These are phyloP conservation scores for Candida dubliniensis DNA, from an alignment of 1,139 yeast species.

Conservation along the genomic window DNA sequence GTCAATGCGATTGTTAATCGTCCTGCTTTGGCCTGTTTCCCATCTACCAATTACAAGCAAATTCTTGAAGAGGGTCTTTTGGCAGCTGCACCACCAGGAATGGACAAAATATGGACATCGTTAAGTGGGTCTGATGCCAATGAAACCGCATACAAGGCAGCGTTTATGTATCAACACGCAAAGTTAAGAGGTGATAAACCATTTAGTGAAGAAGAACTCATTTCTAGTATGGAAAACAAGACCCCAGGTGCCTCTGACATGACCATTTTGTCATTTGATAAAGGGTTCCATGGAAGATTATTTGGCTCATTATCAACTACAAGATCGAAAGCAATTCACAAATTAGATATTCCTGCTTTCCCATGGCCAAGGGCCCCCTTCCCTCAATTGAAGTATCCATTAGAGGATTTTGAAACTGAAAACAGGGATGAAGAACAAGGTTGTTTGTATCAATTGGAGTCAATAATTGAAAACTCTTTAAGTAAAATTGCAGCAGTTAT, in stretches of 20 bases:
- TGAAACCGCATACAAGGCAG: slow-evolving; percentile 76
- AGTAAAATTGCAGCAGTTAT: slow-evolving; percentile 63
- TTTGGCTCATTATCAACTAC: slow-evolving; percentile 75
- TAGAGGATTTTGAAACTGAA: slow-evolving; percentile 49
- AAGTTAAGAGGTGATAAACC: slow-evolving; percentile 55
- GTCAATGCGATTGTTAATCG: slow-evolving; percentile 66
- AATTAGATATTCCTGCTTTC: slow-evolving; percentile 73
- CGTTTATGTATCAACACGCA: slow-evolving; percentile 69
- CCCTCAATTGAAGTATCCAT: slow-evolving; percentile 65
- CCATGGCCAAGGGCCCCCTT: slow-evolving; percentile 78
- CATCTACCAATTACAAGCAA: slow-evolving; percentile 53
- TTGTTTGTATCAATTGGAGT: slow-evolving; percentile 59
- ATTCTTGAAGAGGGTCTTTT: slow-evolving; percentile 57
- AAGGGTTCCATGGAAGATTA: slow-evolving; percentile 74
- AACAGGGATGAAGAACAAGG: slow-evolving; percentile 62
- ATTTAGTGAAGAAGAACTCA: slow-evolving; percentile 56
- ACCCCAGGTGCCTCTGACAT: slow-evolving; percentile 69
- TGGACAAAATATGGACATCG: slow-evolving; percentile 66
- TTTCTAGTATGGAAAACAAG: slow-evolving; percentile 62
- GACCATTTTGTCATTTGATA: slow-evolving; percentile 67
- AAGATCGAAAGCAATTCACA: slow-evolving; percentile 73
- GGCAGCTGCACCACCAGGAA: slow-evolving; percentile 71
- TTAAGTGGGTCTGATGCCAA: slow-evolving; percentile 76
- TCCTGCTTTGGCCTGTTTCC: slow-evolving; percentile 77
- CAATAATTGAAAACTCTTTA: slow-evolving; percentile 46